Evolutionary conservation across 805 yeast species (phyloP), one percentile per base, ranked within the genome.

Genomic region (Cyberlindnera xishuangbannaensis): DNA sequence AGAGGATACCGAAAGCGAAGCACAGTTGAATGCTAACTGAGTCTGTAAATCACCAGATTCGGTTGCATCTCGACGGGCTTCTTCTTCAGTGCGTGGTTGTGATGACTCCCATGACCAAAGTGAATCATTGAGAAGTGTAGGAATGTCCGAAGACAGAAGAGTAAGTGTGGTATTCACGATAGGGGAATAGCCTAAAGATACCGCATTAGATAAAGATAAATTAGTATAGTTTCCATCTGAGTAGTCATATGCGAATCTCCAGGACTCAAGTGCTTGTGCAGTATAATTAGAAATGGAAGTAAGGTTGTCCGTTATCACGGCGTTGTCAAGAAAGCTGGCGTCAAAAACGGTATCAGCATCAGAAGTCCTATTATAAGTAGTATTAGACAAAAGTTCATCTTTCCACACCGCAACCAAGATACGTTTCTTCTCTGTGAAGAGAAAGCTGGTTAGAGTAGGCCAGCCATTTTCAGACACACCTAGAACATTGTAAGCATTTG

Each of bases 61-160:
- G 1, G 30, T 20, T 1, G 42, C 38, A 1, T 22, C 22, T 0
- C 46, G 37, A 18, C 40, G 45, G 14, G 54, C 57, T 2, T 40
- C 47, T 21, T 40, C 29, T 18, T 43, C 33, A 13, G 42, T 29
- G 10, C 40, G 37, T 2, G 92, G 92, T 48, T 80, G 72, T 8
- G 58, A 54, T 0, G 65, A 50, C 0, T 67, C 71, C 96, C 96
- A 87, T 2, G 90, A 71, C 96, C 96, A 87, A 23, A 71, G 36
- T 0, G 69, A 56, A 12, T 49, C 28, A 12, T 61, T 51, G 10
- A 70, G 36, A 17, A 67, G 46, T 0, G 45, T 32, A 0, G 61
- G 50, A 7, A 69, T 52, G 12, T 52, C 45, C 11, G 16, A 2
- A 2, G 37, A 19, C 9, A 61, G 29, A 19, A 28, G 26, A 28